A percentile compares a stretch with the other conserved stretches of the same genome.
These are phyloP conservation scores for Calocera viscosa DNA, from an alignment of 768 basidiomycete species.

Conservation along the genomic window DNA sequence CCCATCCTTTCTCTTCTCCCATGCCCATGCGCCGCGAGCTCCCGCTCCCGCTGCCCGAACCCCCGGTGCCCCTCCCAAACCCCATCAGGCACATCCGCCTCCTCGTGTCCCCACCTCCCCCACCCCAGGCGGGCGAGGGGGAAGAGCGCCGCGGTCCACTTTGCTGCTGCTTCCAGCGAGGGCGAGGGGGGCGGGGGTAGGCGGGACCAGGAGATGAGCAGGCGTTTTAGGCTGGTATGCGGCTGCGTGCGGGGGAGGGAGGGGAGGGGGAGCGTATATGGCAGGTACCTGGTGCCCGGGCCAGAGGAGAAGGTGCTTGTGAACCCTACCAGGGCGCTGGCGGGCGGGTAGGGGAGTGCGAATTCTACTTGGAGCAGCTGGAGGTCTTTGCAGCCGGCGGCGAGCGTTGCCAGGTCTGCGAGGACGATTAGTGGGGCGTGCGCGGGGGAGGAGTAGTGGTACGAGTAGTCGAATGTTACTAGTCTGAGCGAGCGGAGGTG, in stretches of 20 bases:
- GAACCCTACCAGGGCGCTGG: neutral
- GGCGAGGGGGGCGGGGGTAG: neutral
- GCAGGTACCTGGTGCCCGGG: neutral
- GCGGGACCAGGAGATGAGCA: slow-evolving; percentile 4
- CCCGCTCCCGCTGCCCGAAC: neutral
- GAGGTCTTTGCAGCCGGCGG: neutral
- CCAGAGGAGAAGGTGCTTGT: neutral
- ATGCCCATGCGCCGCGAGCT: no score
- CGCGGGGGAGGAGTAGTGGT: neutral
- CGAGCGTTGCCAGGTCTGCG: neutral
- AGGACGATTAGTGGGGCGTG: neutral
- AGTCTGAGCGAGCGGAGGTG: neutral
- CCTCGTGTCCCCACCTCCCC: slow-evolving; percentile 1
- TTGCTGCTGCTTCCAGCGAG: neutral
- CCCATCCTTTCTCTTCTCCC: no score
- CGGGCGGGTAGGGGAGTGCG: neutral
- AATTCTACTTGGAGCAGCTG: neutral
- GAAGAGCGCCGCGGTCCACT: neutral
- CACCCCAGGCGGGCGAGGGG: neutral
- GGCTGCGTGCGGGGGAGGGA: neutral
- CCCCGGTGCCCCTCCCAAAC: neutral
- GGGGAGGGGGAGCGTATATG: neutral
- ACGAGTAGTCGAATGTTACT: slow-evolving; percentile 3
- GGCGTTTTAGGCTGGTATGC: neutral
- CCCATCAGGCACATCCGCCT: neutral